phyloP scores from a whole-genome alignment of 2,329 filamentous ascomycete genomes.

The Fusarium sp. region DNA sequence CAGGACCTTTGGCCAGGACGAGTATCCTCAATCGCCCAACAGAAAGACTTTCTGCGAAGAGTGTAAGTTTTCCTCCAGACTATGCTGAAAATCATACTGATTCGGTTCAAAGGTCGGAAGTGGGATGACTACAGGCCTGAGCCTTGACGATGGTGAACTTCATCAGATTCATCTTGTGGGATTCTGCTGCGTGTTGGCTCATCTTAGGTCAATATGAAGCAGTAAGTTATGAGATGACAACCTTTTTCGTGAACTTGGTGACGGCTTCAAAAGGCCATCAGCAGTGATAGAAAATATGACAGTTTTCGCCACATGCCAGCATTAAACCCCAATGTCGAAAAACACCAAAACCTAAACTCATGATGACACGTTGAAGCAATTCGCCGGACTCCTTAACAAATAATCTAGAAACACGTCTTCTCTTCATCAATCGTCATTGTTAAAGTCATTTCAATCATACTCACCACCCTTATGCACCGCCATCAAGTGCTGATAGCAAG shows the following conservation, averaged over 20 bases:
- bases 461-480: neutral
- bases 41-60: slow-evolving; percentile 36
- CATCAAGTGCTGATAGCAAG: neutral
- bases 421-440: neutral
- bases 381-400: neutral
- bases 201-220: no score
- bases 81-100: neutral
- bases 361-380: neutral
- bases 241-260: no score
- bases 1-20: slow-evolving; percentile 64
- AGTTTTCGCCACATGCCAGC: no score
- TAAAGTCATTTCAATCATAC: neutral
- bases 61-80: neutral
- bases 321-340: no score
- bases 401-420: neutral
- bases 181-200: no score
- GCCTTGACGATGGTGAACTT: neutral
- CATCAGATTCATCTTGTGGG: no score
- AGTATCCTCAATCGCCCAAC: slow-evolving; percentile 56
- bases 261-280: no score
- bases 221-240: no score
- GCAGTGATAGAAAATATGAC: no score
- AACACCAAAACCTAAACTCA: no score
- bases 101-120: neutral
- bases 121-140: slow-evolving; percentile 8